Conservation (phyloP, 352 stramenopile genomes). For the Lagenidium giganteum region DNA sequence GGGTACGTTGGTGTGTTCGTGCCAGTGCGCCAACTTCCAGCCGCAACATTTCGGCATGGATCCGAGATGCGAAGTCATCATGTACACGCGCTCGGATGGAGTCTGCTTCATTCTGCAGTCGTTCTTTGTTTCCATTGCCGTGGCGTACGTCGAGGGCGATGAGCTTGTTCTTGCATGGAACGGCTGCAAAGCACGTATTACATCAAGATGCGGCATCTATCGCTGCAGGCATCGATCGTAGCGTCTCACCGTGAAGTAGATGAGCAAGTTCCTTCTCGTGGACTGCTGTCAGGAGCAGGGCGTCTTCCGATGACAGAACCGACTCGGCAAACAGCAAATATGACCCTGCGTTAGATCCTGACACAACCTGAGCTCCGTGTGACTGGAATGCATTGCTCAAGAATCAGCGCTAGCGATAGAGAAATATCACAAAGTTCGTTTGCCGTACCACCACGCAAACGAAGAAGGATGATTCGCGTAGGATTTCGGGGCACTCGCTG, state of each 20-base stretch:
- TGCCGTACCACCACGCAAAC: constrained; percentile 49
- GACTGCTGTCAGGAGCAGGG: constrained; percentile 57
- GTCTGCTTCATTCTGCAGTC: constrained; percentile 18
- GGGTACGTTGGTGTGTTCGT: no score
- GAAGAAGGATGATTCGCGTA: constrained; percentile 50
- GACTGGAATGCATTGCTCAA: no score
- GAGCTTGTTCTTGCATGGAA: constrained; percentile 63
- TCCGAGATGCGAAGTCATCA: constrained; percentile 24
- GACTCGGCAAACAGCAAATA: constrained; percentile 73
- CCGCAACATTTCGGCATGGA: constrained; percentile 28
- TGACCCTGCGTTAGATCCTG: constrained; percentile 48
- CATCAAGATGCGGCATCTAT: not conserved
- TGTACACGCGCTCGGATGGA: constrained; percentile 46
- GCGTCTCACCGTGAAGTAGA: constrained; percentile 42
- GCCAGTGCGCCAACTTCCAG: no score
- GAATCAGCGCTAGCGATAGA: no score
- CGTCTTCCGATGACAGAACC: constrained; percentile 60
- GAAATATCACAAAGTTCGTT: not conserved
- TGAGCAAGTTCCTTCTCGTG: constrained; percentile 55
- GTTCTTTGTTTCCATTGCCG: constrained; percentile 38
- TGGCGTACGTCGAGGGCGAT: constrained; percentile 68
- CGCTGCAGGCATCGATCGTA: no score
- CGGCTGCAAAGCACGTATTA: constrained; percentile 22
- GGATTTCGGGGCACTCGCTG: constrained; percentile 3
- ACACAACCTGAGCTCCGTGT: constrained; percentile 55